Base-by-base conservation (phyloP, 805 yeast species). In the Schwanniomyces polymorphus region DNA sequence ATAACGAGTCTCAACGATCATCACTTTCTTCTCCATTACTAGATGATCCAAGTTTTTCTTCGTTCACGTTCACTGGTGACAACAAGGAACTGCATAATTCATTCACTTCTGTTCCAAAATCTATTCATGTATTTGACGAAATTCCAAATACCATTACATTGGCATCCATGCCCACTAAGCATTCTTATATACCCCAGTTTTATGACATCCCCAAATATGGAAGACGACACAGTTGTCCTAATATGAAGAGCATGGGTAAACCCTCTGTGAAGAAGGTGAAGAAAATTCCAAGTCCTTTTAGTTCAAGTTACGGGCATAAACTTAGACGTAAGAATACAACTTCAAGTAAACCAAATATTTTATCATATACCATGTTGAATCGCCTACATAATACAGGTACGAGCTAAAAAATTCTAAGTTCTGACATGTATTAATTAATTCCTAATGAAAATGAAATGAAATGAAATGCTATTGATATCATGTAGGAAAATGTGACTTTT, bases 21-120 rank as follows among this genome's bases (percentile, higher is more conserved):
- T 18, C 16, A 14, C 27, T 29, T 12, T 40, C 43, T 26, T 42
- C 46, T 4, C 46, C 46, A 4, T 44, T 44, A 27, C 31, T 38
- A 21, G 46, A 38, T 7, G 31, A 38, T 31, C 29, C 29, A 14
- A 25, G 23, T 27, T 31, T 38, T n/a, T 25, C 29, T 18, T 25
- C 41, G 6, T 38, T 25, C 21, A 14, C 27, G 21, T 21, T 23
- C 12, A 5, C 27, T 2, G 31, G 33, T 21, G 28, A 41, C 12
- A 35, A 11, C 2, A 11, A 44, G 25, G 29, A 38, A 18, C 8
- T 21, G 5, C 27, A 21, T 37, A 31, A 31, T 31, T 31, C 35
- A 5, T 31, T 31, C 11, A 16, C 35, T 9, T 16, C 35, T 16
- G 35, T 31, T 16, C 35, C 35, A 4, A 31, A 31, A 6, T 14